Percentiles rank a stretch among this genome's conserved stretches.
Conservation (phyloP, 2,329 filamentous ascomycete genomes). For the Cladophialophora bantiana region DNA sequence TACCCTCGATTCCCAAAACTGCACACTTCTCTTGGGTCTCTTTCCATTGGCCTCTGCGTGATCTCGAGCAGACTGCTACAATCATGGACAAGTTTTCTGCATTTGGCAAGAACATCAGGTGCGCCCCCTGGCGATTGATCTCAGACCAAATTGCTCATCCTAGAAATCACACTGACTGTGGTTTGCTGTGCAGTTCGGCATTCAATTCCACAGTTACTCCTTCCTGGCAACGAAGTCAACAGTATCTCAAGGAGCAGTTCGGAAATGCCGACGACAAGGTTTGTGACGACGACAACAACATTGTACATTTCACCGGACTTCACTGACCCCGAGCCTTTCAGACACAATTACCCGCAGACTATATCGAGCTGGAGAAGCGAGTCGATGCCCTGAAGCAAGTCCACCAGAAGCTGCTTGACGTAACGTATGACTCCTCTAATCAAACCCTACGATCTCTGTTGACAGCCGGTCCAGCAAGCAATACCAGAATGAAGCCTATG, state of each 20-base stretch:
- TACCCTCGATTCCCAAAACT: not conserved
- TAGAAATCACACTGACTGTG: conserved; percentile 40
- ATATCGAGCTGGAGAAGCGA: conserved; percentile 97
- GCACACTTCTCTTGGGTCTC: not conserved
- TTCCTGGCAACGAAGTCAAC: conserved; percentile 90
- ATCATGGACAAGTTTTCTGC: conserved; percentile 73
- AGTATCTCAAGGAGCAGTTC: conserved; percentile 97
- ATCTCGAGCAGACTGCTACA: not conserved
- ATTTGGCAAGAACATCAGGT: conserved; percentile 75
- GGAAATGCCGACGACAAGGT: conserved; percentile 95
- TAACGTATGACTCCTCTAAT: conserved; percentile 70
- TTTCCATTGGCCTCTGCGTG: not conserved
- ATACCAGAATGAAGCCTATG: conserved; percentile 85
- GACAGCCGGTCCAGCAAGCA: conserved; percentile 69
- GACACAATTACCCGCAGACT: conserved; percentile 96
- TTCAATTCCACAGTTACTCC: conserved; percentile 85
- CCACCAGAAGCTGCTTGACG: conserved; percentile 94
- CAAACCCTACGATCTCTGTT: not conserved
- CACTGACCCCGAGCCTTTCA: conserved; percentile 48
- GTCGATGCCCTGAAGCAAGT: conserved; percentile 97
- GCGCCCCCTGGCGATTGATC: conserved; percentile 37
- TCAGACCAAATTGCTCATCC: conserved; percentile 27
- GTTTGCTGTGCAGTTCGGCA: conserved; percentile 53
- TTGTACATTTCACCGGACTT: not conserved
- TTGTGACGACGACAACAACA: not conserved